Evolutionary conservation across 164 flowering plant species (phyloP), one percentile per base, ranked within the genome.

Genomic region (Warburgia ugandensis): DNA sequence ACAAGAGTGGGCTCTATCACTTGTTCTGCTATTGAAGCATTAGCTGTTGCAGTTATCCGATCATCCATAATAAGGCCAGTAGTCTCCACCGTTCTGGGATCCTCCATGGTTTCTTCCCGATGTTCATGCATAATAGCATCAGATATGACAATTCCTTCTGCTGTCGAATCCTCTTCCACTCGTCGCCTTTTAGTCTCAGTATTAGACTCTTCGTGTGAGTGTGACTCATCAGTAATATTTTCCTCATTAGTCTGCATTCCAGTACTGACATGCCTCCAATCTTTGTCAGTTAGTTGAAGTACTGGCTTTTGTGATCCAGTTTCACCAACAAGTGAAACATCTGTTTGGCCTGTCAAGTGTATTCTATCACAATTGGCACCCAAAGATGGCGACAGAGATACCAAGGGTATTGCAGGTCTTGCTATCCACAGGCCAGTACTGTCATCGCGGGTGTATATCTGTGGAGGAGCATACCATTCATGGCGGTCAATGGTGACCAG

Each of bases 401-500:
- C 68, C 44, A 70, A 52, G 14, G 74, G 74, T 55, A 87, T 56
- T 42, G 84, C 90, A 48, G 84, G 77, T 44, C 70, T 77, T 32
- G 70, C 62, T 30, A 50, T 74, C 97, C 97, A 91, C 41, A 91
- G 67, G 50, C 97, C 97, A 43, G 84, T 72, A 55, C 69, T 68
- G 68, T 91, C 97, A 69, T 87, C 69, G 29, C 96, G 96, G 31
- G 81, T 78, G 50, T 87, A 85, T 56, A 91, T 79, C 48, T 73
- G 92, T 14, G 96, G 89, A 60, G 86, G 75, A 17, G 92, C 90
- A 76, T 83, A 91, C 97, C 97, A 91, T 54, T 87, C 97, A 73
- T 91, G 97, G 32, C 92, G 76, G 63, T 91, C 96, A 56, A 91
- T 64, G 17, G 97, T 91, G 23, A 91, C 92, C 64, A 91, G 73